Base-by-base conservation (phyloP, 1,284 basidiomycete species). In the Ceratobasidium sp. region DNA sequence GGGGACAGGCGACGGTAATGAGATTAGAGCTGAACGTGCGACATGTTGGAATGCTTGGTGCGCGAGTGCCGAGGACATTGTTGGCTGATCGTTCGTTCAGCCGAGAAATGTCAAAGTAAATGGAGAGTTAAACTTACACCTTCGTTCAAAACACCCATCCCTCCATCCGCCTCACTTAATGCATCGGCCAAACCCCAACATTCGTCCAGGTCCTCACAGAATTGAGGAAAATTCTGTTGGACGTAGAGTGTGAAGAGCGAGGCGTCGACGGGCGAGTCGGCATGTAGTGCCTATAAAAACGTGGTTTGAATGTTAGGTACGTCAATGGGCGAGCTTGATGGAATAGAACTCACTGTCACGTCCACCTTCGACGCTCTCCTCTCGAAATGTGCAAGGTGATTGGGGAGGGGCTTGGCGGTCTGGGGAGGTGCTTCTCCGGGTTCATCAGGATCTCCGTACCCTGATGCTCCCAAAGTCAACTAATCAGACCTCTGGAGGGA, bases 191-290 rank as follows among this genome's bases (percentile, higher is more conserved):
- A 84, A 0, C 86, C 87, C 1, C 89, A 88, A 78, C 91, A 92
- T 77, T 99, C 87, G 3, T 97, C 94, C 0, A 97, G 82, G 33
- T 92, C 89, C 51, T 88, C 84, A 81, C 93, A 95, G 82, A 95
- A 99, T 69, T 91, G 90, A 0, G 92, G 88, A 78, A 96, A 94
- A 82, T 98, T 99, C 82, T 99, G 96, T 79, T 99, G 96, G 2
- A 97, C 87, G 83, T 98, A 99, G 3, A 97, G 85, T 7, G 92
- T 91, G 78, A 97, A 93, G 1, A 98, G 86, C 0, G 94, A 94
- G 0, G 94, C 90, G 82, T 99, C 97, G 58, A 99, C 92, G 0
- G 97, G 96, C 0, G 95, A 92, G 79, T 96, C 93, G 0, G 92
- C 89, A 81, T 95, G 95, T 3, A 98, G 84, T 13, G 82, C 82